Conservation (phyloP, 768 basidiomycete genomes). For the Calvatia gigantea region DNA sequence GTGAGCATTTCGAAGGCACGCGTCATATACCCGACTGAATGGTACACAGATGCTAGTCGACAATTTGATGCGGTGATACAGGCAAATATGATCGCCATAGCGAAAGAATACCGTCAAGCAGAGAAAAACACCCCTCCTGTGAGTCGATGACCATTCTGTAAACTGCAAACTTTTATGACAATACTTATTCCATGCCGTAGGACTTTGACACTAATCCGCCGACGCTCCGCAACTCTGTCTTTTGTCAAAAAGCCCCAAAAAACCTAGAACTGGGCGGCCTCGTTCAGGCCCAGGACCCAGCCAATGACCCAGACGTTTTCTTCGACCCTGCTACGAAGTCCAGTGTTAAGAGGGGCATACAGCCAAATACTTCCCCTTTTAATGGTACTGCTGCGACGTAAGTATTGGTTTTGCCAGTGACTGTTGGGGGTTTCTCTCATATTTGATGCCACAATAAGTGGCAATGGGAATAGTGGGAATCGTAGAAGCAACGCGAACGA, state of each 20-base stretch:
- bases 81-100: slow-evolving; percentile 48
- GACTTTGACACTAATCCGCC: slow-evolving; percentile 53
- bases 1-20: slow-evolving; percentile 25
- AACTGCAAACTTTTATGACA: neutral
- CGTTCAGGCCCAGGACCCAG: slow-evolving; percentile 50
- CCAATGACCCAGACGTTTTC: slow-evolving; percentile 48
- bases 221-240: slow-evolving; percentile 48
- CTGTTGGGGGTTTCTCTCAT: no score
- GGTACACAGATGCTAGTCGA: slow-evolving; percentile 40
- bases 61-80: slow-evolving; percentile 50
- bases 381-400: slow-evolving; percentile 24
- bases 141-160: slow-evolving; percentile 16
- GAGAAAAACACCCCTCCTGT: slow-evolving; percentile 64
- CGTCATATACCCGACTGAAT: neutral
- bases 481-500: no score
- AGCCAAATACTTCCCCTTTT: slow-evolving; percentile 47
- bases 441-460: no score
- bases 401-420: neutral
- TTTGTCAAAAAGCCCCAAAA: slow-evolving; percentile 51
- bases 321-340: slow-evolving; percentile 39
- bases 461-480: no score
- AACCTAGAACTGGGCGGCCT: slow-evolving; percentile 47
- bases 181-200: slow-evolving; percentile 21
- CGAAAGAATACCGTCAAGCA: slow-evolving; percentile 47
- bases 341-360: slow-evolving; percentile 43